A percentile compares a stretch with the other conserved stretches of the same genome.
These are phyloP conservation scores for Epichloe baconii DNA, from an alignment of 2,329 filamentous ascomycete genomes.

Conservation along the genomic window DNA sequence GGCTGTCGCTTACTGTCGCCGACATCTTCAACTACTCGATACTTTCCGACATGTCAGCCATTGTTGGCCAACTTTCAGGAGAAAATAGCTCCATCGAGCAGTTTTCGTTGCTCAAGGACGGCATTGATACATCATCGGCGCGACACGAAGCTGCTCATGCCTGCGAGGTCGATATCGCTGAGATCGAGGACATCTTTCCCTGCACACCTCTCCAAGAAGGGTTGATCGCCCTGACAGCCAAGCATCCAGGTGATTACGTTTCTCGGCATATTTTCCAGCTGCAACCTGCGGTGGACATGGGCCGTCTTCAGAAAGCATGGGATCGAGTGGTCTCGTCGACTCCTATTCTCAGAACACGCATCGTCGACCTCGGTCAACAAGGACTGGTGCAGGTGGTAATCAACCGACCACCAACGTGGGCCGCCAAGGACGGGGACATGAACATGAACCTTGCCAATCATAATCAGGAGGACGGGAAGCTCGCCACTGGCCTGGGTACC, in stretches of 20 bases:
- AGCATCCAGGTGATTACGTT: conserved; percentile 8
- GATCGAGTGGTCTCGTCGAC: conserved; percentile 7
- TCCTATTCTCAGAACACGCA: conserved; percentile 8
- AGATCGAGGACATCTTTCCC: conserved; percentile 22
- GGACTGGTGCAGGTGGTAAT: conserved; percentile 9
- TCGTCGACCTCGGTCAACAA: conserved; percentile 7
- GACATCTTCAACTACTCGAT: conserved; percentile 23
- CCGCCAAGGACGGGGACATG: background rate
- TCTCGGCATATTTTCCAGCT: conserved; percentile 8
- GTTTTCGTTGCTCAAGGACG: background rate
- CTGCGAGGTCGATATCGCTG: conserved; percentile 1
- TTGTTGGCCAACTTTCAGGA: background rate
- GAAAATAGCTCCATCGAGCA: background rate
- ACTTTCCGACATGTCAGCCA: conserved; percentile 1
- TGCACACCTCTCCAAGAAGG: conserved; percentile 34
- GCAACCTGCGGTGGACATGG: conserved; percentile 4
- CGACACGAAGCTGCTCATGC: background rate
- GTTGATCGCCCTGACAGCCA: conserved; percentile 15
- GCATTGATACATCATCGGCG: background rate
- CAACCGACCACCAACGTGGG: conserved; percentile 3
- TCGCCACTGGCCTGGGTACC: conserved; percentile 7
- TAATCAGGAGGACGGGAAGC: background rate
- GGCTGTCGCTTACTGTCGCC: conserved; percentile 25
- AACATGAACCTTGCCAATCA: background rate
- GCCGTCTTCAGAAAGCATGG: conserved; percentile 7